Percentiles rank a stretch among this genome's conserved stretches.
Conservation (phyloP, 805 yeast species). For the Helenozyma rhizophorensis region DNA sequence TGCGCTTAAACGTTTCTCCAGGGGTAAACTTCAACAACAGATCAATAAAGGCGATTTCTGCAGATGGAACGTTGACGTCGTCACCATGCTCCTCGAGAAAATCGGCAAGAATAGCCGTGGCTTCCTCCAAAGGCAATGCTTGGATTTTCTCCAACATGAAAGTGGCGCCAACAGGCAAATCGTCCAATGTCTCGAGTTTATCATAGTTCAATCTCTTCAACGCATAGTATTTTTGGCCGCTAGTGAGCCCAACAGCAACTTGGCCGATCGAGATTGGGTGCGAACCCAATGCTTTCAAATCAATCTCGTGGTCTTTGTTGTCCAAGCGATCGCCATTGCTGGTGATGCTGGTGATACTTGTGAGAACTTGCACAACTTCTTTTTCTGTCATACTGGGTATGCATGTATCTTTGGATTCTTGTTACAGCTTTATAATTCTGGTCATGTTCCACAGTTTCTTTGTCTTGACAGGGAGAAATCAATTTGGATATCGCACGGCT, state of each 20-base stretch:
- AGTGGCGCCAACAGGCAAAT: conserved; percentile 27
- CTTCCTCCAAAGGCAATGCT: conserved; percentile 31
- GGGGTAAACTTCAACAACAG: conserved; percentile 12
- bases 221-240: conserved; percentile 24
- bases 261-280: conserved; percentile 20
- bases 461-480: too few species aligned
- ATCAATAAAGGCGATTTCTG: conserved; percentile 31
- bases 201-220: conserved; percentile 25
- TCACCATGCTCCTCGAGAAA: conserved; percentile 39
- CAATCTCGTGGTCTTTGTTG: too few species aligned
- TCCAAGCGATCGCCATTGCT: too few species aligned
- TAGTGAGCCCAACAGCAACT: conserved; percentile 21
- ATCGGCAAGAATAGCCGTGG: conserved; percentile 34
- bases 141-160: conserved; percentile 41
- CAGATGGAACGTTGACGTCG: conserved; percentile 45
- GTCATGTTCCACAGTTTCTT: too few species aligned
- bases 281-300: conserved; percentile 17
- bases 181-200: conserved; percentile 24
- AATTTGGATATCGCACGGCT: too few species aligned
- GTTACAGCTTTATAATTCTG: too few species aligned
- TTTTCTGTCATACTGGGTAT: too few species aligned
- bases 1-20: too few species aligned
- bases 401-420: too few species aligned
- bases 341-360: too few species aligned
- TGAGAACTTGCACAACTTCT: too few species aligned